A percentile compares a stretch with the other conserved stretches of the same genome.
Conservation (phyloP, 768 basidiomycete genomes). For the Dioszegia hungarica region DNA sequence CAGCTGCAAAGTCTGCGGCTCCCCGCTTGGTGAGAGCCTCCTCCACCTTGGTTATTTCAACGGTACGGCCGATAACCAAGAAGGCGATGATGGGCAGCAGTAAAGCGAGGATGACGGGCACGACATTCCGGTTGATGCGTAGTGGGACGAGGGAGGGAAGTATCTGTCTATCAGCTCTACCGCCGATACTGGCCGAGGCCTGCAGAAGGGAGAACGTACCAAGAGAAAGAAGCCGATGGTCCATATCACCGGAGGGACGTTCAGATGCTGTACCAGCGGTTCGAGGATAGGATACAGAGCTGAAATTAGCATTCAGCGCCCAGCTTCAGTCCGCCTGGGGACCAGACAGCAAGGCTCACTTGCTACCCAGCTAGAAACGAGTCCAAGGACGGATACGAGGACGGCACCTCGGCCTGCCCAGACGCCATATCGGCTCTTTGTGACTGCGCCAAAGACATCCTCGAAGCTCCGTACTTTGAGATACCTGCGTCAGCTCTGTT, state of each 20-base stretch:
- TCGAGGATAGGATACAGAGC: constrained; percentile 37
- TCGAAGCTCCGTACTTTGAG: constrained; percentile 47
- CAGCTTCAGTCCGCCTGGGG: no score
- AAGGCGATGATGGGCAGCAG: constrained; percentile 43
- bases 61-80: constrained; percentile 44
- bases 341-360: no score
- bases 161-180: no score
- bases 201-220: constrained; percentile 22
- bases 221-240: constrained; percentile 27
- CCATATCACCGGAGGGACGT: constrained; percentile 39
- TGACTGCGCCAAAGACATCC: constrained; percentile 34
- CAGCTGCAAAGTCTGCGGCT: constrained; percentile 22
- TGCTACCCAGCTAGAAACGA: constrained; percentile 39
- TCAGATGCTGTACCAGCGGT: constrained; percentile 28
- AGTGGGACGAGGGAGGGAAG: constrained; percentile 37
- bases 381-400: constrained; percentile 26
- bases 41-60: constrained; percentile 41
- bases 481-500: constrained; percentile 22
- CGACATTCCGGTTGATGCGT: constrained; percentile 26
- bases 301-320: no score
- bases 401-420: constrained; percentile 35
- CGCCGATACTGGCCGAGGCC: no score
- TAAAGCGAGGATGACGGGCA: constrained; percentile 29
- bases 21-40: constrained; percentile 7
- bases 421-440: constrained; percentile 31